Percentiles rank a stretch among this genome's conserved stretches.
These are phyloP conservation scores for Dothistroma septosporum DNA, from an alignment of 2,329 filamentous ascomycete species.

Conservation along the genomic window DNA sequence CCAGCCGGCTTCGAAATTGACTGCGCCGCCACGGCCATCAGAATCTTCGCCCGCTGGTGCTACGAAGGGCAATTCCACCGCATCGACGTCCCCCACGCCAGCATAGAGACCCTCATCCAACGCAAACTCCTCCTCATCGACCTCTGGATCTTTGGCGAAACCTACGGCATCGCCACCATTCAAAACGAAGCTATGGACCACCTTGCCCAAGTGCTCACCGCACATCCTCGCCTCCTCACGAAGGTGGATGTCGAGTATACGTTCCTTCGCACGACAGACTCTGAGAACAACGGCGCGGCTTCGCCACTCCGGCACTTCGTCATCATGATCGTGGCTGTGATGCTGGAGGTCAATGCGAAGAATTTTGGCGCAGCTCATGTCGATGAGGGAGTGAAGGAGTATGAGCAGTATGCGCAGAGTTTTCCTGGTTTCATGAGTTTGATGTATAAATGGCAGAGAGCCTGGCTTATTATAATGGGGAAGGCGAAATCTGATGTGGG, in stretches of 20 bases:
- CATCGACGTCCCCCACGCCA: background rate
- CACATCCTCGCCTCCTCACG: background rate
- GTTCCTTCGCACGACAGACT: background rate
- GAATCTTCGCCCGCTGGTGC: conserved; percentile 9
- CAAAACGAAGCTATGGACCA: conserved; percentile 12
- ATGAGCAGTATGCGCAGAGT: background rate
- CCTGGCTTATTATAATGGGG: background rate
- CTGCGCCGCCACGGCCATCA: background rate
- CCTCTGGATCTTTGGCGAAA: conserved; percentile 14
- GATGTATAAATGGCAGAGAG: background rate
- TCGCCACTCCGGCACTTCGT: background rate
- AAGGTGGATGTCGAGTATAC: background rate
- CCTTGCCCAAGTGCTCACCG: background rate
- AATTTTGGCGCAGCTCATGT: background rate
- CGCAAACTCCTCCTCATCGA: conserved; percentile 9
- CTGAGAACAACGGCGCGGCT: background rate
- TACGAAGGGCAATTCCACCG: conserved; percentile 5
- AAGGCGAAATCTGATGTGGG: background rate
- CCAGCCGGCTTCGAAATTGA: background rate
- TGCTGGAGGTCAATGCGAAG: background rate
- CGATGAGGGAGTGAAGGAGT: background rate
- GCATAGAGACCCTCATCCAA: background rate
- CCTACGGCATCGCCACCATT: background rate
- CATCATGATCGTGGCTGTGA: background rate
- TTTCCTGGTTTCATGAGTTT: conserved; percentile 1